Conservation (phyloP, 805 yeast species). For the Candida silvicultrix region DNA sequence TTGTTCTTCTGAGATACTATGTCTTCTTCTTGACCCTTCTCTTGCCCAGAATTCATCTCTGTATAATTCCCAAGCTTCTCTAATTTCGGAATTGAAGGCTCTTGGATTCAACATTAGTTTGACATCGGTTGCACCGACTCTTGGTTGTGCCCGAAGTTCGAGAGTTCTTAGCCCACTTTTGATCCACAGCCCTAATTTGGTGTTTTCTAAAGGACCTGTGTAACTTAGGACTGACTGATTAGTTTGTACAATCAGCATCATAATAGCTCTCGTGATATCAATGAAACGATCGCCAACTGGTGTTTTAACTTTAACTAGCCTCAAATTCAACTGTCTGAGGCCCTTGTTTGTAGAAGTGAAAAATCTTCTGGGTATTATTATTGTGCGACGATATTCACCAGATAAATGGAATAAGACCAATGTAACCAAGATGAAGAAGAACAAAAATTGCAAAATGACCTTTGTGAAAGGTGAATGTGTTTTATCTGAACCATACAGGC, state of each 20-base stretch:
- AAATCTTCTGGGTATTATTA: constrained; percentile 75
- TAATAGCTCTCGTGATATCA: constrained; percentile 26
- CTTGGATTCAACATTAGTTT: constrained; percentile 78
- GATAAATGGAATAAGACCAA: constrained; percentile 73
- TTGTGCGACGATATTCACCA: constrained; percentile 85
- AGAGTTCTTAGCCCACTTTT: constrained; percentile 8
- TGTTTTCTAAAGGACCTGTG: constrained; percentile 10
- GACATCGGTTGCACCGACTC: constrained; percentile 73
- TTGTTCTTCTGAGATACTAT: constrained; percentile 7
- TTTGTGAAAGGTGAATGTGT: constrained; percentile 33
- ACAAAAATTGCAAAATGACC: constrained; percentile 40
- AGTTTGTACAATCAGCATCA: constrained; percentile 19
- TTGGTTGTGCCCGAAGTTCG: constrained; percentile 43
- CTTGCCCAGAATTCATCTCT: constrained; percentile 90
- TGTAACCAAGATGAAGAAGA: constrained; percentile 60
- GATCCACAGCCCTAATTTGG: constrained; percentile 6
- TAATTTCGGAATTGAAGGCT: constrained; percentile 70
- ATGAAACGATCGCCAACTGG: constrained; percentile 30
- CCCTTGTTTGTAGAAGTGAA: constrained; percentile 85
- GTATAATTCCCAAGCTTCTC: constrained; percentile 94
- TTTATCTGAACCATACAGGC: constrained; percentile 30
- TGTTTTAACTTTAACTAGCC: constrained; percentile 57
- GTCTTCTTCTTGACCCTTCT: constrained; percentile 63
- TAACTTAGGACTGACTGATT: constrained; percentile 1
- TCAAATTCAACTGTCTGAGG: constrained; percentile 71